Base-by-base conservation (phyloP, 106 monocot genomes). In the Xerophyta viscosa region DNA sequence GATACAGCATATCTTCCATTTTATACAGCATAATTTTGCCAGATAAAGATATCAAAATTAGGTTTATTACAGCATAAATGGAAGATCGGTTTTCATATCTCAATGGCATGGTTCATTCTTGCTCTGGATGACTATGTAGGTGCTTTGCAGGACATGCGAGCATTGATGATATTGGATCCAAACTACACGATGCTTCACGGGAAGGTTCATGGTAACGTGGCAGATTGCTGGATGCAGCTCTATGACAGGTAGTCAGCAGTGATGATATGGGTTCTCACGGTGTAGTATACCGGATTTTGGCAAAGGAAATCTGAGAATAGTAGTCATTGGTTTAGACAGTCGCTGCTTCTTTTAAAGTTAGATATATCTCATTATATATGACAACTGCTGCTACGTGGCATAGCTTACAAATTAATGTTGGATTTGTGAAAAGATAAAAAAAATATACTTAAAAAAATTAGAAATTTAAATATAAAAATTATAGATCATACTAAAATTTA, bases 211-310 rank as follows among this genome's bases (percentile, higher is more conserved):
- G 98, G 86, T 9, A 82, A 99, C 19, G 86, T 90, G 77, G 98
- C 80, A 1, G 98, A 99, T 64, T 99, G 98, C 56, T 99, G 98
- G 98, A 83, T 99, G 98, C 86, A 86, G 71, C 75, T 99, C 24
- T 91, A 90, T 56, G 90, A 99, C 28, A 47, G 90, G 39, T 99
- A 90, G 98, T 99, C 90, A 21, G 76, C 83, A 12, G 98, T 29
- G 98, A 99, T 77, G 98, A 99, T 50, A 77, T 91, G 21, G 98
- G 98, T 11, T 99, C 98, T 1, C 86, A 90, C 50, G 82, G 90
- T 10, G 90, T 86, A 30, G 90, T 99, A n/a, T 90, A 99, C 53
- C 82, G 90, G 69, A 90, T 99, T 90, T 48, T 98, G 43, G 77
- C 71, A 6, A 86, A 80, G 29, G 98, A 99, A n/a, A 41, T 77